Conservation (phyloP, 345 rosid species). For the Mangifera indica region DNA sequence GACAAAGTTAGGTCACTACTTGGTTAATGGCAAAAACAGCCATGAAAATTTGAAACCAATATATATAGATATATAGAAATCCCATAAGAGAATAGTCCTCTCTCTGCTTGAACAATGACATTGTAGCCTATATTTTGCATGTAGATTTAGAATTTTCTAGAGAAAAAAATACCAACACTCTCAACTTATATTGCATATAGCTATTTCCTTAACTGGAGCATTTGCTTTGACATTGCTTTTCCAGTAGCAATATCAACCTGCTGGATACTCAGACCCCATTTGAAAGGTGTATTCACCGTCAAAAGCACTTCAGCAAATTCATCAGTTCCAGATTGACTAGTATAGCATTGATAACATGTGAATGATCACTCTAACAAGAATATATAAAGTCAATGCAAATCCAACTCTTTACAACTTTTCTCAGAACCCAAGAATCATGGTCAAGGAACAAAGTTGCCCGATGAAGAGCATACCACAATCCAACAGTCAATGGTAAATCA, state of each 20-base stretch:
- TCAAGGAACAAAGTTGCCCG: constrained; percentile 23
- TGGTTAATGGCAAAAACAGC: constrained; percentile 6
- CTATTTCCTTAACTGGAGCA: constrained; percentile 1
- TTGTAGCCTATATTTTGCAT: not conserved
- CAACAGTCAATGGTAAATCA: constrained; percentile 25
- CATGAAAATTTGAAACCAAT: constrained; percentile 4
- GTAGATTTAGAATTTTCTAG: constrained; percentile 3
- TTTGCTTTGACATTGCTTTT: constrained; percentile 11
- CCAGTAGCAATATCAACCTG: constrained; percentile 14
- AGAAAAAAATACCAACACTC: not conserved
- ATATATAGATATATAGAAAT: not conserved
- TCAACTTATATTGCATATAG: constrained; percentile 12
- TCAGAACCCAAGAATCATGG: constrained; percentile 24
- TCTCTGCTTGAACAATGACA: constrained; percentile 4
- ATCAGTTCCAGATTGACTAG: constrained; percentile 15
- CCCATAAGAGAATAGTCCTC: not conserved
- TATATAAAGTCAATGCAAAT: constrained; percentile 19
- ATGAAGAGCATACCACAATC: constrained; percentile 17
- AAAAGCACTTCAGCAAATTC: constrained; percentile 20
- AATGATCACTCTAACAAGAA: constrained; percentile 19
- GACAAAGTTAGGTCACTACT: not conserved
- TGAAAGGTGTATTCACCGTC: constrained; percentile 3
- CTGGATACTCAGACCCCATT: constrained; percentile 19
- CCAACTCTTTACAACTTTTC: constrained; percentile 7
- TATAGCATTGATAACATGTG: constrained; percentile 6